Evolutionary conservation across 371 early-diverging fungal species (phyloP).

Genomic region (Apophysomyces sp.): DNA sequence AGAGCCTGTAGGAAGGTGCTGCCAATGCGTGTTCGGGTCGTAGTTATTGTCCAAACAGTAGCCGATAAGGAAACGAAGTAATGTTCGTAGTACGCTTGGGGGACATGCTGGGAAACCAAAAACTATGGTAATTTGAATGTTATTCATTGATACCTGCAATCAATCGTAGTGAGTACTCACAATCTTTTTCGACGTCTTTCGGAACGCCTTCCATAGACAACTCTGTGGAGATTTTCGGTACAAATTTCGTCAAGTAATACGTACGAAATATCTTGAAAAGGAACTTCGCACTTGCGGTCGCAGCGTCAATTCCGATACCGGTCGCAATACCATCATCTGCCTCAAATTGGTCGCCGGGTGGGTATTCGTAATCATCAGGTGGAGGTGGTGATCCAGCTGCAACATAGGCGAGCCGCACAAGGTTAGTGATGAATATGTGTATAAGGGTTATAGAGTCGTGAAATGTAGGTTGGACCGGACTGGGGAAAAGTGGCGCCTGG

Average conservation of each 20-base stretch:
- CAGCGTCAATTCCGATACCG: conserved; percentile 69
- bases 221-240: conserved; percentile 59
- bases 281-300: conserved; percentile 65
- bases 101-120: conserved; percentile 75
- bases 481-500: conserved; percentile 56
- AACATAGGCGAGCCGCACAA: conserved; percentile 65
- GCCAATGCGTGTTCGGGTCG: conserved; percentile 26
- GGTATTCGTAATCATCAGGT: conserved; percentile 54
- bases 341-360: conserved; percentile 51
- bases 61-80: conserved; percentile 68
- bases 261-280: conserved; percentile 69
- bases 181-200: conserved; percentile 38
- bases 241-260: conserved; percentile 68
- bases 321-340: conserved; percentile 65
- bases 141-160: background rate
- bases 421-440: conserved; percentile 56
- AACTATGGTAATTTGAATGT: conserved; percentile 4
- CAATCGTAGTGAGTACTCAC: background rate
- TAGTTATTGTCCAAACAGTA: conserved; percentile 57
- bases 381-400: conserved; percentile 69
- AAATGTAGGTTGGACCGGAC: conserved; percentile 54
- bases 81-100: conserved; percentile 62
- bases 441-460: conserved; percentile 59
- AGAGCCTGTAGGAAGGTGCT: conserved; percentile 31
- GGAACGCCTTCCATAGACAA: conserved; percentile 37